Conservation (phyloP, 2,329 filamentous ascomycete species). For the Ilyonectria destructans region DNA sequence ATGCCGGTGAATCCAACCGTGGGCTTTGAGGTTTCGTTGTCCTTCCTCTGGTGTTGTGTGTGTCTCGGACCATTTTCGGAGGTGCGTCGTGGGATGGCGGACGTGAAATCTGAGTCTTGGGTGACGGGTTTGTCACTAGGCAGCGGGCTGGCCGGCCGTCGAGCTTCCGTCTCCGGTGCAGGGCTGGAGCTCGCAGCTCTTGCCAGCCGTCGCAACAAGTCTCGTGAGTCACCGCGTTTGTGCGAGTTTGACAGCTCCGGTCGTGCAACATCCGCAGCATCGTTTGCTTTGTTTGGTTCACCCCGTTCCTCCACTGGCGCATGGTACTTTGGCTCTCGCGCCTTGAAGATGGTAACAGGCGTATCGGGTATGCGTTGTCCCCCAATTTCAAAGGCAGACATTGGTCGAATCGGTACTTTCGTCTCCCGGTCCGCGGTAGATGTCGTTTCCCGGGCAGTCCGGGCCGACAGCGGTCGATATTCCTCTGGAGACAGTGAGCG, state of each 20-base stretch:
- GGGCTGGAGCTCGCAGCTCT: constrained; percentile 65
- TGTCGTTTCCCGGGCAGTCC: constrained; percentile 30
- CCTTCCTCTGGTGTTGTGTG: constrained; percentile 37
- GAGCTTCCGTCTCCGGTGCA: constrained; percentile 49
- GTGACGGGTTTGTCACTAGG: constrained; percentile 20
- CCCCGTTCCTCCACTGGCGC: constrained; percentile 18
- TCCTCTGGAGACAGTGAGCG: constrained; percentile 62
- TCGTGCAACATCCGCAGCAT: constrained; percentile 36
- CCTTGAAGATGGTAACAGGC: constrained; percentile 60
- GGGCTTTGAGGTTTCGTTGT: constrained; percentile 52
- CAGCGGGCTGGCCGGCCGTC: constrained; percentile 34
- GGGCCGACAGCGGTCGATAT: constrained; percentile 50
- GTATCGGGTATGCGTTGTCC: constrained; percentile 58
- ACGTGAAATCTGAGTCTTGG: constrained; percentile 34
- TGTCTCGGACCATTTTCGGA: constrained; percentile 38
- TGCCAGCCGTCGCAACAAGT: constrained; percentile 66
- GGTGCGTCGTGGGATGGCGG: constrained; percentile 38
- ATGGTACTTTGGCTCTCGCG: constrained; percentile 36
- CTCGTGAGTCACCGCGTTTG: constrained; percentile 60
- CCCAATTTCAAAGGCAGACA: constrained; percentile 46
- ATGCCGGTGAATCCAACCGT: constrained; percentile 66
- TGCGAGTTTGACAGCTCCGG: constrained; percentile 42
- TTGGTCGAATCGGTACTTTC: constrained; percentile 42
- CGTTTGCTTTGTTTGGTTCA: constrained; percentile 23
- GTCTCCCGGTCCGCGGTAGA: constrained; percentile 28